Conservation (phyloP, 441 rosid genomes). For the Sinapis alba region DNA sequence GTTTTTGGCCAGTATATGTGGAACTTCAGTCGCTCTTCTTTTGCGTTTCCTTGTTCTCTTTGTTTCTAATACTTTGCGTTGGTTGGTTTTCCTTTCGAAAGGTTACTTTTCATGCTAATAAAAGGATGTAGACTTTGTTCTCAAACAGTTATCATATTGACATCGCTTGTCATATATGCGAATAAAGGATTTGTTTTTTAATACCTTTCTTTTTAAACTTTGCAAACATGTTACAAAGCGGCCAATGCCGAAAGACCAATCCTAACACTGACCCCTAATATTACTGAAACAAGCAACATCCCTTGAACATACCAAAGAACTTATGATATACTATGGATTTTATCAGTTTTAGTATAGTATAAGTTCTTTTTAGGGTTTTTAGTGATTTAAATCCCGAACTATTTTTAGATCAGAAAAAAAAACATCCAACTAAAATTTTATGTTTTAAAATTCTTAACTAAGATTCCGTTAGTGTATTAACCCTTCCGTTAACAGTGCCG, state of each 20-base stretch:
- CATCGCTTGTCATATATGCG: neutral
- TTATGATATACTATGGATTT: too few species aligned
- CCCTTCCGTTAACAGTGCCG: too few species aligned
- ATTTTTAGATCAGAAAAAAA: too few species aligned
- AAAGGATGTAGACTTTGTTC: neutral
- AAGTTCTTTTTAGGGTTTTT: too few species aligned
- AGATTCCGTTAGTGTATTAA: too few species aligned
- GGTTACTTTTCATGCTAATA: constrained; percentile 12
- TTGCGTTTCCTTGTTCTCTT: constrained; percentile 6
- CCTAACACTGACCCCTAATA: neutral
- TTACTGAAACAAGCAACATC: too few species aligned
- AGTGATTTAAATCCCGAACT: too few species aligned
- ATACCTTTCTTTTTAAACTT: neutral
- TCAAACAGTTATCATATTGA: neutral
- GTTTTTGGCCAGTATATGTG: neutral
- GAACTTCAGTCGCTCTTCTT: neutral
- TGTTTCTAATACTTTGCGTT: constrained; percentile 20
- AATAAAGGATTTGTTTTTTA: neutral
- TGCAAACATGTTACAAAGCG: neutral
- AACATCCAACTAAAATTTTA: too few species aligned
- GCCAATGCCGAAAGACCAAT: neutral
- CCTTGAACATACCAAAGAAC: too few species aligned
- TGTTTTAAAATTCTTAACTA: too few species aligned
- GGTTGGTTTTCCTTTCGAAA: neutral
- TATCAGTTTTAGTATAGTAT: too few species aligned